Percentiles rank a stretch among this genome's conserved stretches.
Evolutionary conservation across 2,329 filamentous ascomycete species (phyloP).

Genomic region (Colletotrichum gloeosporioides): DNA sequence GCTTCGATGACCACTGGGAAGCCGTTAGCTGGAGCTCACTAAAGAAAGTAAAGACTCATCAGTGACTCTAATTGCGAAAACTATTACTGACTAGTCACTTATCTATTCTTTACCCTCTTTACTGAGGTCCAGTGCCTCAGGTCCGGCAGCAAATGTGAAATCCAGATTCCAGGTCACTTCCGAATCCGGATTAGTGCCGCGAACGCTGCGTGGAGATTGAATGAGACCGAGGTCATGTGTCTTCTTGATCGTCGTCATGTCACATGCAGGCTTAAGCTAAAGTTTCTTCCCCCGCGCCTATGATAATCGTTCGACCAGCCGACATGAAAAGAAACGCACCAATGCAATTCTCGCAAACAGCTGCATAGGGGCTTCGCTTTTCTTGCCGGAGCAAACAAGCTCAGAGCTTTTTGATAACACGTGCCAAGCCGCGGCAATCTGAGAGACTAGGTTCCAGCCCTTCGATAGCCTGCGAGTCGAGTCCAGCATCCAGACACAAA

Average conservation of each 20-base stretch:
- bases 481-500: background rate
- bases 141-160: background rate
- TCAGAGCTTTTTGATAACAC: background rate
- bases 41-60: background rate
- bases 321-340: background rate
- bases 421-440: background rate
- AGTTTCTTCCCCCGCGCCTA: background rate
- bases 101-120: background rate
- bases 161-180: background rate
- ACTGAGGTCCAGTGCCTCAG: background rate
- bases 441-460: background rate
- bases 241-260: background rate
- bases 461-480: background rate
- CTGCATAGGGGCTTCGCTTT: background rate
- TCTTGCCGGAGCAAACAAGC: background rate
- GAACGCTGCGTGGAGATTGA: background rate
- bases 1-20: background rate
- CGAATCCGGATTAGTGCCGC: background rate
- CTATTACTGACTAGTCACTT: background rate
- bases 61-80: background rate
- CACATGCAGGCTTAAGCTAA: background rate
- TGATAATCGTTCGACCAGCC: background rate
- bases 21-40: background rate
- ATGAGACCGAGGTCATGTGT: background rate
- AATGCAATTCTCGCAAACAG: background rate